Conservation (phyloP, 768 basidiomycete genomes). For the Lepiota venenata region DNA sequence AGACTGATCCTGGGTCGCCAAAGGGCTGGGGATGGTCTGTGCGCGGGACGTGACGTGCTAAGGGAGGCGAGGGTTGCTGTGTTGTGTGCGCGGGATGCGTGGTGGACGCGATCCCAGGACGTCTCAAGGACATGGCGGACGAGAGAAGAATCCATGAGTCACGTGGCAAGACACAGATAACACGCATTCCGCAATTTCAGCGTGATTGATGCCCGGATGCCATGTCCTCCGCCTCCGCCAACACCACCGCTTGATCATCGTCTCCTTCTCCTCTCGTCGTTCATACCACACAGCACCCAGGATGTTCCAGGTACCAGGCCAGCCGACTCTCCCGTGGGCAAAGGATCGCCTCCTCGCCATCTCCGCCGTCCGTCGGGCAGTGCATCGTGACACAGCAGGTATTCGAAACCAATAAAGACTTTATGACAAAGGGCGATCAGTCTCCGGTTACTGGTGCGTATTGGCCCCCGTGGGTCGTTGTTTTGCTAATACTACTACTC, state of each 20-base stretch:
- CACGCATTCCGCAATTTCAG: too few relatives aligned
- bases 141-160: too few relatives aligned
- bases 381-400: slow-evolving; percentile 81
- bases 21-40: neutral
- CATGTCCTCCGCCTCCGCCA: slow-evolving; percentile 1
- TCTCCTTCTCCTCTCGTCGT: neutral
- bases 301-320: neutral
- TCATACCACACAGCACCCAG: neutral
- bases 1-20: neutral
- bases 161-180: too few relatives aligned
- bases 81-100: too few relatives aligned
- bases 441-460: slow-evolving; percentile 80
- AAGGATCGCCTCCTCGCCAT: slow-evolving; percentile 53
- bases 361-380: slow-evolving; percentile 83
- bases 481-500: neutral
- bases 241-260: neutral
- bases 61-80: too few relatives aligned
- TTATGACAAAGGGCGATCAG: slow-evolving; percentile 87
- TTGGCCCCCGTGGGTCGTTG: neutral
- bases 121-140: too few relatives aligned
- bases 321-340: neutral
- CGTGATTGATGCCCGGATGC: neutral
- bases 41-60: too few relatives aligned
- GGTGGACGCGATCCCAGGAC: too few relatives aligned
- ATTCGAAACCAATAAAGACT: slow-evolving; percentile 83